A percentile compares a stretch with the other conserved stretches of the same genome.
These are phyloP conservation scores for Nemania bipapillata DNA, from an alignment of 2,329 filamentous ascomycete species.

Conservation along the genomic window DNA sequence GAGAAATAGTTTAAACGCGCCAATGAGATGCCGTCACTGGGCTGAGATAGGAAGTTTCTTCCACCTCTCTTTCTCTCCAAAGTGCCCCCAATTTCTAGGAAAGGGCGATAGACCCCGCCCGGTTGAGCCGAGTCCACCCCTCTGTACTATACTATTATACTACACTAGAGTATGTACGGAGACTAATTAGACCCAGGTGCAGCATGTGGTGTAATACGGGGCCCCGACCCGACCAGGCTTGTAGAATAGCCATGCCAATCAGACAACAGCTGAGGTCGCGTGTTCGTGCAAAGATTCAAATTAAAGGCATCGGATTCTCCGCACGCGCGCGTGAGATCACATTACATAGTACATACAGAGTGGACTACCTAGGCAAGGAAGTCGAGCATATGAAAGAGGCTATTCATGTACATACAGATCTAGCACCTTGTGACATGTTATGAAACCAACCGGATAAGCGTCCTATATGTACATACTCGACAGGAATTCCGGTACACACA, in stretches of 20 bases:
- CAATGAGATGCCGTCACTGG: constrained; percentile 22
- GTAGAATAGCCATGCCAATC: constrained; percentile 38
- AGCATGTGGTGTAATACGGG: constrained; percentile 8
- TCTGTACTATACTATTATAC: too few species aligned
- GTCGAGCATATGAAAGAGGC: constrained; percentile 23
- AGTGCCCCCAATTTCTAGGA: neutral
- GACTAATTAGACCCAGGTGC: too few species aligned
- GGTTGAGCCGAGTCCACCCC: constrained; percentile 15
- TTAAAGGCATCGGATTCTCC: constrained; percentile 20
- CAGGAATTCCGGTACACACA: too few species aligned
- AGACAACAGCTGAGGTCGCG: constrained; percentile 24
- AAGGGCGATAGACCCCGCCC: constrained; percentile 7
- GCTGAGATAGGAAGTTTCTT: constrained; percentile 35
- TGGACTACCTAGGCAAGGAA: too few species aligned
- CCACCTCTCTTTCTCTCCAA: neutral
- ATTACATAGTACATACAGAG: neutral
- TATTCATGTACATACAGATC: constrained; percentile 21
- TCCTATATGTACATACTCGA: constrained; percentile 14
- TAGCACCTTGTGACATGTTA: constrained; percentile 29
- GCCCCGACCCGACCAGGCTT: constrained; percentile 5
- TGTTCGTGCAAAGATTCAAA: constrained; percentile 16
- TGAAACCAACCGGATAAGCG: constrained; percentile 38
- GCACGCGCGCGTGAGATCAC: constrained; percentile 22
- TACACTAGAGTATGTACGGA: too few species aligned
- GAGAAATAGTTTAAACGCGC: constrained; percentile 34